Base-by-base conservation (phyloP, 805 yeast genomes). In the Myxozyma geophila region DNA sequence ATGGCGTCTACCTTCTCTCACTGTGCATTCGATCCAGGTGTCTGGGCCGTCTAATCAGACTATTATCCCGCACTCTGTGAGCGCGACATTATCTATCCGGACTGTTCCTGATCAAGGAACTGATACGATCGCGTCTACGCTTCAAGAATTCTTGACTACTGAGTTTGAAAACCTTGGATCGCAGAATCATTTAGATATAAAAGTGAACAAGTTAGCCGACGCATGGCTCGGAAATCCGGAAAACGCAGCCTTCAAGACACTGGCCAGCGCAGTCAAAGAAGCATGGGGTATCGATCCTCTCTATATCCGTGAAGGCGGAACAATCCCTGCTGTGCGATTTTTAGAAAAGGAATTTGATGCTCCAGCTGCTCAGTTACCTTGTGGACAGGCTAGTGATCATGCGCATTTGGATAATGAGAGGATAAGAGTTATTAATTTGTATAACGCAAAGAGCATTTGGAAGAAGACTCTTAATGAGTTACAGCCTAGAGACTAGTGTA, bases 141-240 rank as follows among this genome's bases (percentile, higher is more conserved):
- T 92, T 19, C 76, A 80, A 0, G 60, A 73, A 0, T 86, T 80
- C 70, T 69, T 95, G 50, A 69, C 76, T 0, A 68, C 76, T 0
- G 73, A 78, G 48, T 93, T 91, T 69, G 70, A 73, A 0, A 71
- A 72, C 13, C 74, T 90, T 39, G 71, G 79, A 1, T 82, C 95
- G 0, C 83, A 82, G 6, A 95, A 95, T 74, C 81, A 82, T 36
- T 71, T 93, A 43, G 74, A 76, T 12, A 77, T 92, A 21, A 79
- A 82, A 28, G 81, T 92, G 48, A 81, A 87, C 63, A 92, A 91
- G 72, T 93, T 89, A 72, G 96, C 97, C 0, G 98, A 92, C 71
- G 96, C 98, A 1, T 93, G 99, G 99, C 78, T 93, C 9, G 98
- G 98, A 4, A 92, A 95, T 70, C 88, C 92, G 13, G 76, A 80